A percentile compares a stretch with the other conserved stretches of the same genome.
phyloP scores from a whole-genome alignment of 805 yeast genomes.

The Ogataea angusta region DNA sequence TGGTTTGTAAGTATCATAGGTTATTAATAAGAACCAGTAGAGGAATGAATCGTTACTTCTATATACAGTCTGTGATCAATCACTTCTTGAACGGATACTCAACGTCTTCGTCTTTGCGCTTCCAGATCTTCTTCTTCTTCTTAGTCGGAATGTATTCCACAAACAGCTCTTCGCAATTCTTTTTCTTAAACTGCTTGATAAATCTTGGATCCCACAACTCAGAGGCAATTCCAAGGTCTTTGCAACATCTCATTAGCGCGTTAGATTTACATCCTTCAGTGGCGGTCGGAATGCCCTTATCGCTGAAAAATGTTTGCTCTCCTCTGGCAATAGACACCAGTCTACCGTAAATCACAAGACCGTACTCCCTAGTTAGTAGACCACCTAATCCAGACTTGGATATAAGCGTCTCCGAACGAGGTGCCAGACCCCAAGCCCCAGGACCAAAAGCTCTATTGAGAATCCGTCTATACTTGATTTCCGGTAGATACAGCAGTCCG shows the following conservation, averaged over 20 bases:
- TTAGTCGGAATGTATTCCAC: conserved; percentile 81
- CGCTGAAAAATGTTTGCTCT: conserved; percentile 88
- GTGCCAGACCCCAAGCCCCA: conserved; percentile 98
- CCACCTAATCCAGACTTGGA: conserved; percentile 45
- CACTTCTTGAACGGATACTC: conserved; percentile 77
- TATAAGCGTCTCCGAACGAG: conserved; percentile 79
- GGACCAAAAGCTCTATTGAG: conserved; percentile 93
- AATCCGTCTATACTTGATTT: conserved; percentile 89
- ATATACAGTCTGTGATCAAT: conserved; percentile 4
- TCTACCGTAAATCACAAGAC: conserved; percentile 80
- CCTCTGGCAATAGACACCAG: conserved; percentile 92
- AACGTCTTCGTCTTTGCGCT: conserved; percentile 74
- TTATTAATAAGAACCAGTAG: conserved; percentile 11
- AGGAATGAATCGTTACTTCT: conserved; percentile 9
- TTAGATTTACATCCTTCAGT: conserved; percentile 96
- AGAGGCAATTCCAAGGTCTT: conserved; percentile 93
- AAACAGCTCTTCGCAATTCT: conserved; percentile 74
- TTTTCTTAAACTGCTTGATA: conserved; percentile 62
- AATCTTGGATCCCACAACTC: conserved; percentile 97
- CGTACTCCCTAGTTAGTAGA: conserved; percentile 83
- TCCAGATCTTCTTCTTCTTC: conserved; percentile 90
- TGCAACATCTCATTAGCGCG: conserved; percentile 96
- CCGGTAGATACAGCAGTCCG: conserved; percentile 88
- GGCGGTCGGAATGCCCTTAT: conserved; percentile 88
- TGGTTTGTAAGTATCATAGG: conserved; percentile 42